These are phyloP conservation scores for Aspergillus homomorphus DNA, from an alignment of 495 filamentous ascomycete species.

Conservation along the genomic window DNA sequence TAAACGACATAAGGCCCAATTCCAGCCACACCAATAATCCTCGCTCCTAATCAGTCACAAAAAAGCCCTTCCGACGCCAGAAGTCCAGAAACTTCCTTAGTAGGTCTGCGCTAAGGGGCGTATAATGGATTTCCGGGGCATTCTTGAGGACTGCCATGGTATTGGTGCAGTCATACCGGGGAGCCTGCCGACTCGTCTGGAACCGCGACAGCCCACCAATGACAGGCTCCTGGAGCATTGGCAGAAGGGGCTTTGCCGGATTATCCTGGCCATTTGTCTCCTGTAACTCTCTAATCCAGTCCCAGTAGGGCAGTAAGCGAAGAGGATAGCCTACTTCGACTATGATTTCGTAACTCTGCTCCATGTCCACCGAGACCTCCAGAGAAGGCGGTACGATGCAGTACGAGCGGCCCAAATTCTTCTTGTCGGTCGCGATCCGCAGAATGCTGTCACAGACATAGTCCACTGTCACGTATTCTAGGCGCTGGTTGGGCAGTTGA, in stretches of 20 bases:
- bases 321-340: constrained; percentile 13
- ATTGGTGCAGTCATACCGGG: constrained; percentile 6
- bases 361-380: constrained; percentile 7
- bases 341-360: constrained; percentile 7
- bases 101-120: neutral
- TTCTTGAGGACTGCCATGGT: constrained; percentile 1
- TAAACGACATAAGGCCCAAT: too few relatives aligned
- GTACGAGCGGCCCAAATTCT: constrained; percentile 14
- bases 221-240: constrained; percentile 13
- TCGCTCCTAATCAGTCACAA: neutral
- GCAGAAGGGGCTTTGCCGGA: constrained; percentile 11
- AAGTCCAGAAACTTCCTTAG: constrained; percentile 1
- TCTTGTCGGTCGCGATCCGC: constrained; percentile 16
- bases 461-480: constrained; percentile 21
- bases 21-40: too few relatives aligned
- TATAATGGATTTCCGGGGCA: constrained; percentile 2
- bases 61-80: constrained; percentile 9
- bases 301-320: constrained; percentile 9
- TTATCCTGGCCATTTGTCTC: neutral
- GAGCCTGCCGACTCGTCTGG: constrained; percentile 8
- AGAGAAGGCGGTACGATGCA: constrained; percentile 6
- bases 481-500: constrained; percentile 10
- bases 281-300: constrained; percentile 10
- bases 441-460: constrained; percentile 17
- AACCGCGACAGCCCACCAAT: constrained; percentile 5